Evolutionary conservation across 768 basidiomycete species (phyloP), one percentile per base, ranked within the genome.

Genomic region (Suillus sp.): DNA sequence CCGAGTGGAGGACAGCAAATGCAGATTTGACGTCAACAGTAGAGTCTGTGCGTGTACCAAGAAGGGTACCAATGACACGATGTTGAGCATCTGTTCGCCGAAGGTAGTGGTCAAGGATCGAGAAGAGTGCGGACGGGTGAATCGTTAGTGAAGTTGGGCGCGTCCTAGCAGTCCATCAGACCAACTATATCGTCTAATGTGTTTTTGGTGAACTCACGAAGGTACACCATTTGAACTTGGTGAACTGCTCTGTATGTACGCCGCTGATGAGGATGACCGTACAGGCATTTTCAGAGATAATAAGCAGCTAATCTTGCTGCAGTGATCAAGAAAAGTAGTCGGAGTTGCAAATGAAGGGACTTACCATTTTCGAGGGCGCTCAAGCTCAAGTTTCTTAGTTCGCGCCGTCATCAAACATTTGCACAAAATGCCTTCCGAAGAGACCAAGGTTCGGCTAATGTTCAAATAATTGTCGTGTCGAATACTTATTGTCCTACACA

Each of bases 51-150:
- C 96, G 87, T 59, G 84, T 85, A 20, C 96, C 96, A 27, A 99
- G 89, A 34, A 98, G 87, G 0, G 96, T 97, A 25, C 96, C 96
- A 74, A 99, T 96, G 20, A 98, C 96, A 63, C 96, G 88, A 64
- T 89, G 88, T 69, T 95, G 91, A 32, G 81, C 76, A 68, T 91
- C 88, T 45, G 86, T 89, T 64, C 94, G 87, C 20, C 96, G 91
- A 59, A 98, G 88, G 78, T 95, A 96, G 81, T 98, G 96, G 78
- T 97, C 96, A 68, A 99, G 88, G 80, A 98, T 93, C 60, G 94
- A 90, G 75, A 97, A 93, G 55, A 99, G 86, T 4, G 93, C 95
- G 59, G 93, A 90, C 14, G 96, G 95, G 74, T 96, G 93, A 65
- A 98, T 85, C 55, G 89, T 92, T 62, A 97, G 85, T 51, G 81